Evolutionary conservation across 139 green algal genomes (phyloP).

Genomic region (Closterium sp.): DNA sequence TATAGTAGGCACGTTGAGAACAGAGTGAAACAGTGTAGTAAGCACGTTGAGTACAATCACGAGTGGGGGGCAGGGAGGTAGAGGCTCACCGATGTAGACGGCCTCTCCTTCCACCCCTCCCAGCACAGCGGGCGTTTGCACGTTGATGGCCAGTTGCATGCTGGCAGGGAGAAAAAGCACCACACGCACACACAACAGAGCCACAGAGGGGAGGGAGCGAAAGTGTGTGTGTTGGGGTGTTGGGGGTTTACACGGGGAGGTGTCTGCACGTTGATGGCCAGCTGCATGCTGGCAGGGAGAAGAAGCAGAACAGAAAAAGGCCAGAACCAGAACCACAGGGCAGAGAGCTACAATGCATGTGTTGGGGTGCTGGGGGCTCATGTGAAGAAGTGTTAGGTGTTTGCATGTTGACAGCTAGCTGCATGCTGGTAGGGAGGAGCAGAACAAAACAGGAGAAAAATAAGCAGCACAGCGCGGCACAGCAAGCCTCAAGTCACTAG

Average conservation of each 20-base stretch:
- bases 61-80: not conserved
- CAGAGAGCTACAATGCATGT: too few species aligned
- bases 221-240: too few species aligned
- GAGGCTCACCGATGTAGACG: slow-evolving; percentile 29
- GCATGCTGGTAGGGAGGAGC: slow-evolving; percentile 10
- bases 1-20: too few species aligned
- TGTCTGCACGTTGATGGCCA: slow-evolving; percentile 47
- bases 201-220: too few species aligned
- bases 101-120: slow-evolving; percentile 24
- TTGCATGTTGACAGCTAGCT: slow-evolving; percentile 45
- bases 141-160: slow-evolving; percentile 45
- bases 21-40: too few species aligned
- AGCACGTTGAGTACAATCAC: too few species aligned
- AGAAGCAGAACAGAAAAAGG: too few species aligned
- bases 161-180: not conserved
- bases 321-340: not conserved
- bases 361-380: too few species aligned
- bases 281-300: slow-evolving; percentile 15
- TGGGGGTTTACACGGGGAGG: too few species aligned
- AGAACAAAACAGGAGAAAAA: too few species aligned
- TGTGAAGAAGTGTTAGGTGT: too few species aligned
- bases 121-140: slow-evolving; percentile 29
- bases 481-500: too few species aligned
- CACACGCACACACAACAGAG: not conserved
- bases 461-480: not conserved